Base-by-base conservation (phyloP, 768 basidiomycete species). In the Stropharia rugosoannulata region DNA sequence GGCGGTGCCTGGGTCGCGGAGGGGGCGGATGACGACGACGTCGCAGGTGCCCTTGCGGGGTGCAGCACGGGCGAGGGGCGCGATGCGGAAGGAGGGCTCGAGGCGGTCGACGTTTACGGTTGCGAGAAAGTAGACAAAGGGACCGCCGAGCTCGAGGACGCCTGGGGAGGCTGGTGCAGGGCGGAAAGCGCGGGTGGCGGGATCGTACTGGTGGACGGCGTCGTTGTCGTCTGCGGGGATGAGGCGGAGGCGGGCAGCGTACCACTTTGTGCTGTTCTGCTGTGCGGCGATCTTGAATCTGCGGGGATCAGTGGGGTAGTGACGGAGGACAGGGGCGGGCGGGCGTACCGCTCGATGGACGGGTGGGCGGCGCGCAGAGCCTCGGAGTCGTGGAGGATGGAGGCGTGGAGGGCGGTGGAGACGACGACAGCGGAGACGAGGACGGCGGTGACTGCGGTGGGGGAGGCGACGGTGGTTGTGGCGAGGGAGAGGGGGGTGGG, bases 201-300 rank as follows among this genome's bases (percentile, higher is more conserved):
- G 80, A 61, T 91, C 81, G 68, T 90, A 97, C 27, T 83, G 75
- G 60, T 84, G 70, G 15, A 89, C 81, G 15, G 67, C 64, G 35
- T 70, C 70, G 1, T 68, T 63, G 39, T 68, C 68, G 12, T 74
- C 62, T 3, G 71, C 55, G 22, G 87, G 82, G 32, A 81, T 63
- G 39, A 97, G 77, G 55, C 71, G 82, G 51, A 85, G 83, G 38
- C 60, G 66, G 35, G 85, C 83, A 29, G 75, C 64, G 69, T 86
- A 93, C 86, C 91, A 93, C 40, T 81, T 81, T 15, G 76, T 77
- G 55, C 83, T 81, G 67, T 96, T 95, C 65, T 84, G 73, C 62
- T 77, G 71, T 2, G 94, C 95, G 2, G 96, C 95, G 36, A 89
- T 71, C 70, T 93, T 89, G 80, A 94, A 98, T 37, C 95, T 77